These are phyloP conservation scores for Tuber calosporum DNA, from an alignment of 495 filamentous ascomycete species.

Conservation along the genomic window DNA sequence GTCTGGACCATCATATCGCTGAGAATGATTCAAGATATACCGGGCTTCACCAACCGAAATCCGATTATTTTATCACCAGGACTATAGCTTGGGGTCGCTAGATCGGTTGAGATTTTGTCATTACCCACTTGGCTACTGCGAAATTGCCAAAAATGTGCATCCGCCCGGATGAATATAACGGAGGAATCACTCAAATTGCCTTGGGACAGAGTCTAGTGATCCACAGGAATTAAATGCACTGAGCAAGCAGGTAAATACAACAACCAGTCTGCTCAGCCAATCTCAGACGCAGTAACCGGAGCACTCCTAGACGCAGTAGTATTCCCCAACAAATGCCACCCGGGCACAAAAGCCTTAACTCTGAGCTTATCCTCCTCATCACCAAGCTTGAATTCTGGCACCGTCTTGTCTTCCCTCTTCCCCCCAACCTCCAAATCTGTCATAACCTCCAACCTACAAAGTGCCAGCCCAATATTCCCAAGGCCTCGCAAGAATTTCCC, in stretches of 20 bases:
- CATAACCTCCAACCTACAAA: slow-evolving; percentile 87
- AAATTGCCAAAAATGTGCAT: background rate
- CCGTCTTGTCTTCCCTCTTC: slow-evolving; percentile 44
- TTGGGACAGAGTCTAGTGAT: background rate
- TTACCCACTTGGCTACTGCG: background rate
- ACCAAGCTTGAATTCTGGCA: slow-evolving; percentile 46
- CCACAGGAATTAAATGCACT: background rate
- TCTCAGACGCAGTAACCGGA: background rate
- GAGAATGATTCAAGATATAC: background rate
- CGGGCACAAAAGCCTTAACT: slow-evolving; percentile 80
- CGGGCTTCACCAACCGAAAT: background rate
- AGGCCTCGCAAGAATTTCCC: slow-evolving; percentile 71
- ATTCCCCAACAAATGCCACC: slow-evolving; percentile 56
- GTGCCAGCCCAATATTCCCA: slow-evolving; percentile 78
- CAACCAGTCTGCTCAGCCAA: background rate
- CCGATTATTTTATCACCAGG: background rate
- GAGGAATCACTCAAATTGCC: background rate
- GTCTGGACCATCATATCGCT: background rate
- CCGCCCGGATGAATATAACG: background rate
- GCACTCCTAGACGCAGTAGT: slow-evolving; percentile 6
- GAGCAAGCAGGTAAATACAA: background rate
- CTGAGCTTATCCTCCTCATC: slow-evolving; percentile 47
- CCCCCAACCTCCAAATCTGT: slow-evolving; percentile 57
- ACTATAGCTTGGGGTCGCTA: background rate
- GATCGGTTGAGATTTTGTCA: background rate